Conservation (phyloP, 495 filamentous ascomycete genomes). For the Trichocladium uniseriatum region DNA sequence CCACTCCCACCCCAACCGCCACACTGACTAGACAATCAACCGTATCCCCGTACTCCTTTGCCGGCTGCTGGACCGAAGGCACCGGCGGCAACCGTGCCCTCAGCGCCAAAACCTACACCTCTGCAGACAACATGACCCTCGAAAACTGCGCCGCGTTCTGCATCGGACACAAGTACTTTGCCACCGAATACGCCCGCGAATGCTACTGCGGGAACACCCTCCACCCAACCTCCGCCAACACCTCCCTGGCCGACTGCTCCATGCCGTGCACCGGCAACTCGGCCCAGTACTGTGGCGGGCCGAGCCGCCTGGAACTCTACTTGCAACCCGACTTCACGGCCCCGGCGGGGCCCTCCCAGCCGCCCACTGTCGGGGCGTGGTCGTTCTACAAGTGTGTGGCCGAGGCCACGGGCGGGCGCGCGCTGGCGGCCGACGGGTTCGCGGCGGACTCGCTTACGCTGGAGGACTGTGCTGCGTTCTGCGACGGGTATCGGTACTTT, state of each 20-base stretch:
- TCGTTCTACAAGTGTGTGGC: slow-evolving; percentile 31
- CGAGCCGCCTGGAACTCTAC: slow-evolving; percentile 33
- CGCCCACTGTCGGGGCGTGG: slow-evolving; percentile 21
- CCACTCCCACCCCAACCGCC: slow-evolving; percentile 22
- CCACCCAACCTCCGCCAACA: slow-evolving; percentile 18
- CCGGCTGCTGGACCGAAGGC: slow-evolving; percentile 41
- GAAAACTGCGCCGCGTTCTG: slow-evolving; percentile 39
- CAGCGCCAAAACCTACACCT: slow-evolving; percentile 21
- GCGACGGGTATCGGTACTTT: slow-evolving; percentile 28
- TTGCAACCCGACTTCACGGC: slow-evolving; percentile 12
- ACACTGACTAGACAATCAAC: slow-evolving; percentile 23
- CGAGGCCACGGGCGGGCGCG: slow-evolving; percentile 24
- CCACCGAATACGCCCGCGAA: slow-evolving; percentile 38
- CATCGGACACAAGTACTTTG: slow-evolving; percentile 36
- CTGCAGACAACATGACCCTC: slow-evolving; percentile 36
- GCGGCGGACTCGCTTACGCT: slow-evolving; percentile 28
- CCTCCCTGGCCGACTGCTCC: slow-evolving; percentile 26
- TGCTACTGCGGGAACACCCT: slow-evolving; percentile 40
- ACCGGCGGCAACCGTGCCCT: slow-evolving; percentile 28
- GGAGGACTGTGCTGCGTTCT: slow-evolving; percentile 30
- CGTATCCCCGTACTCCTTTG: slow-evolving; percentile 31
- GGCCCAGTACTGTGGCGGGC: slow-evolving; percentile 34
- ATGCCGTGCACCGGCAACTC: slow-evolving; percentile 35
- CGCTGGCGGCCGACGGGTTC: slow-evolving; percentile 12
- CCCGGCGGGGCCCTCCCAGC: slow-evolving; percentile 15